Conservation (phyloP, 371 early-diverging fungal genomes). For the Sporodiniella umbellata region DNA sequence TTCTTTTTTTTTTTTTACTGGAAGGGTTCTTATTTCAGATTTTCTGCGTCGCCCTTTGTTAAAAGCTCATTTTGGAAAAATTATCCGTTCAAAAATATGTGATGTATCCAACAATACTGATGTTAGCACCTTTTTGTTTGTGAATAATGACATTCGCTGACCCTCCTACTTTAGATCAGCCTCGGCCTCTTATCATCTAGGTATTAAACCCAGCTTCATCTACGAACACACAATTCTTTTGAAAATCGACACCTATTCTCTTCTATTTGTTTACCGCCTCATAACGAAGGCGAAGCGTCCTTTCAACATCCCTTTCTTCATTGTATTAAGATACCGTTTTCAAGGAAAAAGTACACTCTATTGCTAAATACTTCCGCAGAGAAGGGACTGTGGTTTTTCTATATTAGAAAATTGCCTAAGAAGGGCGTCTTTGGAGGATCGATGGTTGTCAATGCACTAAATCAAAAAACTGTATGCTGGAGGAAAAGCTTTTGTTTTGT, state of each 20-base stretch:
- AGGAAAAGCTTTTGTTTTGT: not conserved
- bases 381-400: too few relatives aligned
- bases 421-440: too few relatives aligned
- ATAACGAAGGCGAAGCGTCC: conserved; percentile 3
- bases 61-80: too few relatives aligned
- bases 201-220: not conserved
- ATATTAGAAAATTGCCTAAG: too few relatives aligned
- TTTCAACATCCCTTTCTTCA: conserved; percentile 9
- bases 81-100: not conserved
- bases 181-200: not conserved
- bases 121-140: not conserved
- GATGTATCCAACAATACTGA: conserved; percentile 2
- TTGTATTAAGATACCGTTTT: conserved; percentile 11
- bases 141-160: conserved; percentile 1
- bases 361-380: too few relatives aligned
- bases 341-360: conserved; percentile 6
- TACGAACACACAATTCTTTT: conserved; percentile 3
- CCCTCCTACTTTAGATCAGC: conserved; percentile 4
- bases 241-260: not conserved
- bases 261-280: conserved; percentile 4
- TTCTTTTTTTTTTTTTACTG: too few relatives aligned
- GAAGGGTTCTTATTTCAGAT: too few relatives aligned
- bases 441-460: not conserved
- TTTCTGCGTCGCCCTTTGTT: too few relatives aligned
- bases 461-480: not conserved